Conservation (phyloP, 1,284 basidiomycete species). For the Neotropicomus parvogracilis region DNA sequence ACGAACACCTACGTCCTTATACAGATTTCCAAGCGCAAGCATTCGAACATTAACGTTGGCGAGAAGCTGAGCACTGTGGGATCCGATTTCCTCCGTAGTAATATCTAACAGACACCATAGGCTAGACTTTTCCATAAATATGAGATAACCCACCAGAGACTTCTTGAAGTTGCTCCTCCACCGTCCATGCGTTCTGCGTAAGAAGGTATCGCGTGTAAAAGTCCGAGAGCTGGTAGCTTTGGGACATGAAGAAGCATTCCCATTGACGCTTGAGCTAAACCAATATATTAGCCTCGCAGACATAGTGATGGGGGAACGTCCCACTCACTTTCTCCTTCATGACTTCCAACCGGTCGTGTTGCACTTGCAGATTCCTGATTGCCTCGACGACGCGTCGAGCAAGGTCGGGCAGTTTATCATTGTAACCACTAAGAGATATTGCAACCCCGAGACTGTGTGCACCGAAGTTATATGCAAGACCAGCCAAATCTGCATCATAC, state of each 20-base stretch:
- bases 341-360: constrained; percentile 72
- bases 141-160: constrained; percentile 58
- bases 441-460: constrained; percentile 68
- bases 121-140: neutral
- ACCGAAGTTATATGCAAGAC: constrained; percentile 75
- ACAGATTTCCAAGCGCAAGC: constrained; percentile 84
- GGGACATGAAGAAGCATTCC: constrained; percentile 85
- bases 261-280: constrained; percentile 66
- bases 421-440: constrained; percentile 82
- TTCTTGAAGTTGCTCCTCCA: constrained; percentile 78
- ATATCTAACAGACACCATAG: constrained; percentile 5
- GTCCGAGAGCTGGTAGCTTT: constrained; percentile 80
- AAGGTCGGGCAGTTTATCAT: constrained; percentile 87
- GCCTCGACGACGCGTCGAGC: constrained; percentile 74
- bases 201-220: constrained; percentile 76
- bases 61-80: constrained; percentile 64
- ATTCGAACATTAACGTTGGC: constrained; percentile 71
- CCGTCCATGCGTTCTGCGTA: constrained; percentile 72
- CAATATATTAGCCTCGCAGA: constrained; percentile 7
- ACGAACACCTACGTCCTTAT: constrained; percentile 59
- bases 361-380: constrained; percentile 66
- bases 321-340: constrained; percentile 78
- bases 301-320: neutral
- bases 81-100: constrained; percentile 63
- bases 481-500: constrained; percentile 92